Evolutionary conservation across 257 asterid genomes (phyloP).

Genomic region (Eucommia ulmoides): DNA sequence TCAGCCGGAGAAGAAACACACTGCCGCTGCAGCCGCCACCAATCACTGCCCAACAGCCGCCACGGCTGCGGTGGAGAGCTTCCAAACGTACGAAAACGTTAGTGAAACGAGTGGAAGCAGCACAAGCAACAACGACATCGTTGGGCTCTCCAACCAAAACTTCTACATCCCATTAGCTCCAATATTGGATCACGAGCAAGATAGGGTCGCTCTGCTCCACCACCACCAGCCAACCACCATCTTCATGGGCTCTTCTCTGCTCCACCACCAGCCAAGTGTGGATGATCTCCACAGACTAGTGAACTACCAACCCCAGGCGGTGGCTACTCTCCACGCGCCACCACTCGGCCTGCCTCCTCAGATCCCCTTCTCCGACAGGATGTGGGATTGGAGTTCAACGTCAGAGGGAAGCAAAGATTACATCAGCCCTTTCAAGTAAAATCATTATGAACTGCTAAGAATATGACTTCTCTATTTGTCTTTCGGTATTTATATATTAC

Average conservation of each 20-base stretch:
- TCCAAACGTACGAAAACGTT: slow-evolving; percentile 25
- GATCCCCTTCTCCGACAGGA: slow-evolving; percentile 37
- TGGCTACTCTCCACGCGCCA: slow-evolving; percentile 16
- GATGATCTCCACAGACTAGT: slow-evolving; percentile 74
- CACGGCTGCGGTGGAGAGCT: background rate
- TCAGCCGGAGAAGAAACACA: slow-evolving; percentile 2
- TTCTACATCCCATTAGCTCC: slow-evolving; percentile 24
- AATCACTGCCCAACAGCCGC: slow-evolving; percentile 13
- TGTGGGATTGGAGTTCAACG: slow-evolving; percentile 81
- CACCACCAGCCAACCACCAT: slow-evolving; percentile 13
- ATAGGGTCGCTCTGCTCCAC: slow-evolving; percentile 8
- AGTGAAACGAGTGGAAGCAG: slow-evolving; percentile 46
- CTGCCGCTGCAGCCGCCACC: slow-evolving; percentile 7
- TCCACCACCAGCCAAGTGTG: slow-evolving; percentile 10
- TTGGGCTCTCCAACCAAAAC: slow-evolving; percentile 30
- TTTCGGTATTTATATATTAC: no score
- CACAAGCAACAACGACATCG: slow-evolving; percentile 30
- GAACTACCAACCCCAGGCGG: slow-evolving; percentile 23
- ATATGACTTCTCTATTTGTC: no score
- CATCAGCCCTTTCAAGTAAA: slow-evolving; percentile 7
- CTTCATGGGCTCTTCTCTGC: slow-evolving; percentile 17
- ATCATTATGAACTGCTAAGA: background rate
- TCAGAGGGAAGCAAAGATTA: slow-evolving; percentile 2
- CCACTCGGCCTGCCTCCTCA: slow-evolving; percentile 21
- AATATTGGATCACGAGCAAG: slow-evolving; percentile 5